Evolutionary conservation across 495 filamentous ascomycete genomes (phyloP).

Genomic region (Copromyces sp.): DNA sequence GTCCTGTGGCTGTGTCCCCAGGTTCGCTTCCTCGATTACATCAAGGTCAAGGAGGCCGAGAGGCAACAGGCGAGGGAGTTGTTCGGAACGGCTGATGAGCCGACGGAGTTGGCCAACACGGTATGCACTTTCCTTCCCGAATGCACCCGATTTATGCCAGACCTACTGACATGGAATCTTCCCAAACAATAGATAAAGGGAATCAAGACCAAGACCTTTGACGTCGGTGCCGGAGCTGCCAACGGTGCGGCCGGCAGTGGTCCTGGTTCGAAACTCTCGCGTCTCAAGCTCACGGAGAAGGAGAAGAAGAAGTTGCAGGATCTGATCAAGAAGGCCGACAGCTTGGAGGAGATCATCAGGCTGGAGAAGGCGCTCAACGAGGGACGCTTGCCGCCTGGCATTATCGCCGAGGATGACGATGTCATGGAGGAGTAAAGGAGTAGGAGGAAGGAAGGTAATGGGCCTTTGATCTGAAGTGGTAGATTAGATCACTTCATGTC

Average conservation of each 20-base stretch:
- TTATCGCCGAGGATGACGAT: conserved; percentile 40
- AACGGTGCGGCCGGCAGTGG: conserved; percentile 21
- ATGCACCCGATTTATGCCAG: background rate
- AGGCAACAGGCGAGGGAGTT: conserved; percentile 62
- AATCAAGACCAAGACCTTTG: conserved; percentile 74
- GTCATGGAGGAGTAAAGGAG: conserved; percentile 40
- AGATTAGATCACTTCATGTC: background rate
- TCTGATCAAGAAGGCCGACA: conserved; percentile 63
- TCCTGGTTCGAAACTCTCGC: conserved; percentile 53
- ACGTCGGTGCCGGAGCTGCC: conserved; percentile 41
- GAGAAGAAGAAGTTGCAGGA: conserved; percentile 58
- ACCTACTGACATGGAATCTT: background rate
- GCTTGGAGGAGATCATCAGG: conserved; percentile 70
- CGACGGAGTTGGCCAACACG: conserved; percentile 57
- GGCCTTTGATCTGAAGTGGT: background rate
- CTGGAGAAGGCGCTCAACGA: conserved; percentile 81
- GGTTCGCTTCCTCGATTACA: conserved; percentile 87
- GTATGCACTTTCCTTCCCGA: background rate
- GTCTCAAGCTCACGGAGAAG: conserved; percentile 52
- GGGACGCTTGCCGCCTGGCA: conserved; percentile 66
- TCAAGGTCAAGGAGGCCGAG: conserved; percentile 81
- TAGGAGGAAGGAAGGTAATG: background rate
- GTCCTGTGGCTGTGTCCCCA: conserved; percentile 75
- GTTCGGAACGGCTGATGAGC: conserved; percentile 68
- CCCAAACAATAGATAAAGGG: conserved; percentile 60